Base-by-base conservation (phyloP, 208 protist species). In the Crithidia fasciculata region DNA sequence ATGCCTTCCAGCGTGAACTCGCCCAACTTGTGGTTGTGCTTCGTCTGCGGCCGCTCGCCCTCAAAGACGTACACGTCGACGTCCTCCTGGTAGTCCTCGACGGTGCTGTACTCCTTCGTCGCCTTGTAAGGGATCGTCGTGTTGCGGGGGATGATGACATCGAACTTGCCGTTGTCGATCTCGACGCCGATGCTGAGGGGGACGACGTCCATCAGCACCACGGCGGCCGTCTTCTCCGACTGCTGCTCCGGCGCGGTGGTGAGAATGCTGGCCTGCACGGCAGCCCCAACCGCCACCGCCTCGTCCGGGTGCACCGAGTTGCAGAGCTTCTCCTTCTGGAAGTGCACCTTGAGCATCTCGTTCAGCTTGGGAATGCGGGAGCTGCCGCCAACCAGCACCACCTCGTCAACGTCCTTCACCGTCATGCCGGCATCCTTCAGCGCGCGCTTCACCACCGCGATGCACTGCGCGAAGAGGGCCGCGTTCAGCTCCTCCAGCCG, bases 41-140 rank as follows among this genome's bases (percentile, higher is more conserved):
- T 91, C 57, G 99, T 99, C 79, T 97, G 87, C 15, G 90, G 74
- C 37, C 99, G 97, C 91, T 99, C 99, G 67, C 99, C 99, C 83
- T 99, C 98, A 83, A 94, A 99, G n/a, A 99, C 98, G 86, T 99
- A 96, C 74, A 99, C 99, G 62, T 99, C 86, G 55, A 99, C 99
- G 61, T 94, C 97, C 18, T 88, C 81, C 92, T 99, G 99, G 87
- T 99, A 98, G 83, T 99, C 97, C 68, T 96, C 80, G 15, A 93
- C 85, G n/a, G 94, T 97, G 97, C 69, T 99, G 98, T 99, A 99
- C 70, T 97, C 93, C 81, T 95, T 90, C 82, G 81, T 91, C 18
- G 80, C 85, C 57, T 81, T 77, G 78, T 90, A 92, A 15, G 95
- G 95, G 45, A 97, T 95, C 58, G 87, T 95, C 3, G 95, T 95